Evolutionary conservation across 768 basidiomycete genomes (phyloP).

Genomic region (Tulasnella sp.): DNA sequence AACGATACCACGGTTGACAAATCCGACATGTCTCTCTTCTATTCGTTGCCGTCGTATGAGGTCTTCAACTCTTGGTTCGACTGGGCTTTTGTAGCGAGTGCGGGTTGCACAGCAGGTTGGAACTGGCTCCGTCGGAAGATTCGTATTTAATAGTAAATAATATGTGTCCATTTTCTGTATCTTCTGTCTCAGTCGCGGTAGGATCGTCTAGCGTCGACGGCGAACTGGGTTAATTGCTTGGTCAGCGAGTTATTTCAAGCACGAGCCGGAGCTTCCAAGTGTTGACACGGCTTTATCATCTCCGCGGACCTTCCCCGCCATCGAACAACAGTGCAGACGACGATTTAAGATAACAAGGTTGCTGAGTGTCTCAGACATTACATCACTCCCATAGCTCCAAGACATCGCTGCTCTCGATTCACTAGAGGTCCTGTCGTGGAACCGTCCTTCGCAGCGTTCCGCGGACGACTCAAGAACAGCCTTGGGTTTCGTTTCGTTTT

Average conservation of each 20-base stretch:
- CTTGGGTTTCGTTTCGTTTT: not conserved
- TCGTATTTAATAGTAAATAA: not conserved
- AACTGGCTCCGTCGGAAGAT: constrained; percentile 38
- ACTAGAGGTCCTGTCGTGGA: not conserved
- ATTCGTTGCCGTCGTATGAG: constrained; percentile 60
- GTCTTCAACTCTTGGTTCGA: constrained; percentile 68
- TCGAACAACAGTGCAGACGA: not conserved
- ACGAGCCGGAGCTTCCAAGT: not conserved
- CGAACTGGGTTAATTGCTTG: not conserved
- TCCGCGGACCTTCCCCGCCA: not conserved
- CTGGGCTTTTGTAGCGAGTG: constrained; percentile 55
- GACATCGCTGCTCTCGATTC: not conserved
- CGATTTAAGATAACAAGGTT: not conserved
- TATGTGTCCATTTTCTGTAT: not conserved
- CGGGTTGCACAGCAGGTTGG: constrained; percentile 34
- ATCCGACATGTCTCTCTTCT: constrained; percentile 35
- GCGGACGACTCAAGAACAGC: not conserved
- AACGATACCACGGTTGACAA: not conserved
- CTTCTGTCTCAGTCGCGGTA: too few relatives aligned
- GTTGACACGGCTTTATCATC: not conserved
- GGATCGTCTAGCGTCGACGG: too few relatives aligned
- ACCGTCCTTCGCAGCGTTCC: not conserved
- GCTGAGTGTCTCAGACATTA: not conserved
- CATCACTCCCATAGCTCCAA: not conserved
- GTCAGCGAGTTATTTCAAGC: not conserved